Conservation (phyloP, 495 filamentous ascomycete species). For the Astrothelium subdiscretum region DNA sequence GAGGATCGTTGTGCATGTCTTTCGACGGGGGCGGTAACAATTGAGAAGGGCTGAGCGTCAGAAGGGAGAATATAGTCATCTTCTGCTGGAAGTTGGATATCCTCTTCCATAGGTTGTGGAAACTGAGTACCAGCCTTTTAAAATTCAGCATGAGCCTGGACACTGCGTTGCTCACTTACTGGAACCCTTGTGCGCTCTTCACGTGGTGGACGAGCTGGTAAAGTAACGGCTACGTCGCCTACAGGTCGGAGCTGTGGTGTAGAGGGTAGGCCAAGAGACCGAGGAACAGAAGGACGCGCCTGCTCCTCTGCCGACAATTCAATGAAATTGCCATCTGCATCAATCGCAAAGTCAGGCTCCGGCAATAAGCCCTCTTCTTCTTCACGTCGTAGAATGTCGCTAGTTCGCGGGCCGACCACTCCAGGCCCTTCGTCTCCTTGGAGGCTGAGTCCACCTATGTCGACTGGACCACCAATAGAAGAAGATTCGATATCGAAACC, state of each 20-base stretch:
- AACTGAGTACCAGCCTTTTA: neutral
- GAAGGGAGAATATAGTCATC: slow-evolving; percentile 6
- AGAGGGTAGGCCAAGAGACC: neutral
- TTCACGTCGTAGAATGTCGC: slow-evolving; percentile 6
- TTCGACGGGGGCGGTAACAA: neutral
- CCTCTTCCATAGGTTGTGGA: neutral
- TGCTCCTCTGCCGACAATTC: slow-evolving; percentile 18
- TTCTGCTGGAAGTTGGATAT: slow-evolving; percentile 3
- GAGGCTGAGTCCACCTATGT: slow-evolving; percentile 26
- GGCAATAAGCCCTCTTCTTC: slow-evolving; percentile 42
- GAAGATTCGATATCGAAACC: slow-evolving; percentile 23
- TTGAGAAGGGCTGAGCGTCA: neutral
- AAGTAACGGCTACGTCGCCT: slow-evolving; percentile 32
- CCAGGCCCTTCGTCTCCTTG: slow-evolving; percentile 24
- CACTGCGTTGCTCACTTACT: neutral
- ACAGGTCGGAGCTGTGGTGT: slow-evolving; percentile 6
- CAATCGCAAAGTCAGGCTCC: slow-evolving; percentile 55
- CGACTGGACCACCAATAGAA: slow-evolving; percentile 16
- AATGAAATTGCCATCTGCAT: slow-evolving; percentile 50
- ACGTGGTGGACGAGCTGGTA: slow-evolving; percentile 29
- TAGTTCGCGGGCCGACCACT: slow-evolving; percentile 8
- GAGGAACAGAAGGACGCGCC: neutral
- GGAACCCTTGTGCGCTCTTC: slow-evolving; percentile 13
- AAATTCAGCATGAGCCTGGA: neutral
- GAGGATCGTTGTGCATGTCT: neutral